Percentiles rank a stretch among this genome's conserved stretches.
Evolutionary conservation across 441 rosid species (phyloP).

Genomic region (Adansonia gregorii): DNA sequence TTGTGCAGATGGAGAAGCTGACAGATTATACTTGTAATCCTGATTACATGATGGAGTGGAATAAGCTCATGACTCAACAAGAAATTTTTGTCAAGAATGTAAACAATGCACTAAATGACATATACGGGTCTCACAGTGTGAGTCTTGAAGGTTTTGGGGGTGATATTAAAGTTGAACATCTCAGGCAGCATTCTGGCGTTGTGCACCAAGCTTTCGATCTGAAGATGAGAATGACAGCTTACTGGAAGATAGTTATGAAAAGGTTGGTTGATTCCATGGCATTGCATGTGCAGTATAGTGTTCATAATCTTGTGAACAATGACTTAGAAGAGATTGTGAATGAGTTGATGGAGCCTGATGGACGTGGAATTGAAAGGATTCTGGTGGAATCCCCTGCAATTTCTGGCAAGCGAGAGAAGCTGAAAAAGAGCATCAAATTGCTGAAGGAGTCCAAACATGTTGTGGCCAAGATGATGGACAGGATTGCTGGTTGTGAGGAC

Average conservation of each 20-base stretch:
- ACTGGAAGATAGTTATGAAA: slow-evolving; percentile 34
- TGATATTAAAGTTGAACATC: slow-evolving; percentile 1
- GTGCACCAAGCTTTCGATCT: slow-evolving; percentile 40
- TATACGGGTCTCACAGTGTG: background rate
- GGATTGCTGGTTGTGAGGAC: background rate
- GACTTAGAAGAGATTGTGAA: slow-evolving; percentile 35
- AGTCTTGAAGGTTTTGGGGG: slow-evolving; percentile 25
- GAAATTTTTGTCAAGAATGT: background rate
- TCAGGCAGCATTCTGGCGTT: background rate
- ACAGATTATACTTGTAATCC: slow-evolving; percentile 32
- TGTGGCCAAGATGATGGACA: slow-evolving; percentile 28
- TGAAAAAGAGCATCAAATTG: slow-evolving; percentile 35
- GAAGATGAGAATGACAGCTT: slow-evolving; percentile 34
- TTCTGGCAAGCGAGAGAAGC: slow-evolving; percentile 38
- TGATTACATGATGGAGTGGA: slow-evolving; percentile 36
- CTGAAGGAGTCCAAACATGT: slow-evolving; percentile 39
- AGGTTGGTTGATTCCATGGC: slow-evolving; percentile 40
- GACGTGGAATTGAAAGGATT: slow-evolving; percentile 33
- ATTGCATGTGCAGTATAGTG: slow-evolving; percentile 30
- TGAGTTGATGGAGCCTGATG: slow-evolving; percentile 27
- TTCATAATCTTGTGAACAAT: slow-evolving; percentile 32
- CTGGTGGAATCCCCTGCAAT: slow-evolving; percentile 21
- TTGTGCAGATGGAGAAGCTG: slow-evolving; percentile 34
- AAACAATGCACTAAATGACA: fast-evolving
- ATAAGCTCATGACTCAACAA: slow-evolving; percentile 29